A percentile compares a stretch with the other conserved stretches of the same genome.
Evolutionary conservation across 2,329 filamentous ascomycete species (phyloP).

Genomic region (Fusarium hainanense): DNA sequence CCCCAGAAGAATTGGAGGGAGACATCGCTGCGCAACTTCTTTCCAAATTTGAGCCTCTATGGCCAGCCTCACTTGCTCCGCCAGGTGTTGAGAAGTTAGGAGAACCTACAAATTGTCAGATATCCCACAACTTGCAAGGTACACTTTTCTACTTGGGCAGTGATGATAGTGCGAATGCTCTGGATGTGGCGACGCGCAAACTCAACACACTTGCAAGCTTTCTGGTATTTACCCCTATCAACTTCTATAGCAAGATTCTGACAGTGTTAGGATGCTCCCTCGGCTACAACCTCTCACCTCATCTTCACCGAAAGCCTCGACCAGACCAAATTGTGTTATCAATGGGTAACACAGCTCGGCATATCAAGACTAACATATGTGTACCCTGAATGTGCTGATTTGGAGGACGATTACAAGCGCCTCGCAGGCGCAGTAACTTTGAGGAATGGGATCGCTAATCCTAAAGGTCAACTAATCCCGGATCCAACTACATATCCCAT

Average conservation of each 20-base stretch:
- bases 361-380: slow-evolving; percentile 45
- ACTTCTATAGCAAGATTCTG: slow-evolving; percentile 4
- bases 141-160: slow-evolving; percentile 48
- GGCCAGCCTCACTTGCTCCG: not conserved
- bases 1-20: slow-evolving; percentile 28
- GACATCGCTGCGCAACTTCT: slow-evolving; percentile 29
- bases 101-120: slow-evolving; percentile 27
- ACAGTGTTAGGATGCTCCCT: slow-evolving; percentile 28
- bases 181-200: slow-evolving; percentile 33
- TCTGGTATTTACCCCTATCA: slow-evolving; percentile 16
- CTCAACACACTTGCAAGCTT: slow-evolving; percentile 37
- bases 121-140: slow-evolving; percentile 46
- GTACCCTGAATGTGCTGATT: not conserved
- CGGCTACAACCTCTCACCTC: slow-evolving; percentile 35
- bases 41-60: slow-evolving; percentile 29
- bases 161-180: not conserved
- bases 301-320: slow-evolving; percentile 33
- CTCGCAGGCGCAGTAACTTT: slow-evolving; percentile 37
- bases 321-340: slow-evolving; percentile 34
- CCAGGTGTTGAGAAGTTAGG: slow-evolving; percentile 27
- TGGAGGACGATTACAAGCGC: slow-evolving; percentile 25
- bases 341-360: slow-evolving; percentile 45
- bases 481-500: slow-evolving; percentile 25
- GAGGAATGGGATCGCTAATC: slow-evolving; percentile 29
- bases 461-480: not conserved